Base-by-base conservation (phyloP, 2,329 filamentous ascomycete species). In the Clonostachys rosea region DNA sequence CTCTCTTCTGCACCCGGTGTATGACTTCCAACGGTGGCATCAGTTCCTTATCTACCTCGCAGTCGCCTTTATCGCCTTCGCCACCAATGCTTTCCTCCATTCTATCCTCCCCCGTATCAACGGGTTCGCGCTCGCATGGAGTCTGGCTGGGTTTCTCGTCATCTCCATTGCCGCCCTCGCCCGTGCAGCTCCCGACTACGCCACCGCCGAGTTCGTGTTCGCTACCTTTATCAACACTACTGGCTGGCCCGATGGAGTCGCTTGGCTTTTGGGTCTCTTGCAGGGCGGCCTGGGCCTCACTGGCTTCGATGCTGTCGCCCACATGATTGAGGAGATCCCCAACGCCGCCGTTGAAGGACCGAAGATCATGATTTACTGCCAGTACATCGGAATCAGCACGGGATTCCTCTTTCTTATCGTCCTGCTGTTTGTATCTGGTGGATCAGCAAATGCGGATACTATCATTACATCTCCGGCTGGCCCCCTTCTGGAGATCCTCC, bases 1-100 rank as follows among this genome's bases (percentile, higher is more conserved):
- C 45, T 71, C 76, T 2, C 67, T 89, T 36, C 76, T 83, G 62
- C 68, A 84, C 52, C 69, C 78, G 0, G 67, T 59, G 43, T 89
- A 84, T 57, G 67, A 72, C 17, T 50, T 77, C 3, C 63, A 84
- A 57, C 58, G 78, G 5, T 89, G 85, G 83, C 86, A 90, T 55
- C 82, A 87, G 53, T 89, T 89, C 62, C 67, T 89, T 24, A 83
- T 89, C 42, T 89, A 89, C 62, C 74, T 86, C 41, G 83, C 64
- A 7, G 84, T 83, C 59, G 84, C 80, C 7, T 49, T 83, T 18
- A 63, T 77, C 13, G 81, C 81, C 4, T 80, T 88, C 49, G 48
- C 78, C 43, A 68, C 88, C 62, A 89, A 89, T 52, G 78, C 81
- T 2, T 85, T 88, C 53, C 69, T 77, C 16, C 64, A 59, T 2